Conservation (phyloP, 495 filamentous ascomycete genomes). For the Podospora bellae-mahoneyi region DNA sequence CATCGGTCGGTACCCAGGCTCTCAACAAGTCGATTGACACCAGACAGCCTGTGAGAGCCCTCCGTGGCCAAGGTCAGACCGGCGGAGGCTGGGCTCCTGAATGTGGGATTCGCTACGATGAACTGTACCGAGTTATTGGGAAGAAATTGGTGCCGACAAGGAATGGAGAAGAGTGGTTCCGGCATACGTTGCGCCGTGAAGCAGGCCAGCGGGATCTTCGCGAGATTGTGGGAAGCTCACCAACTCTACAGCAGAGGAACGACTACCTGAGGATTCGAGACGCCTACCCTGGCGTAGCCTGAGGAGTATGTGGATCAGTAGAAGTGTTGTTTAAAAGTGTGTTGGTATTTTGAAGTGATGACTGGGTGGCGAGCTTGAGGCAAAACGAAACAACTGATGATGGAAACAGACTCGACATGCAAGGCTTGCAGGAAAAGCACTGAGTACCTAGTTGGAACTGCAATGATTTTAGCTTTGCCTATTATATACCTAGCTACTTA, state of each 20-base stretch:
- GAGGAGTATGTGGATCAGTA: background rate
- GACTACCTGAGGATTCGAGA: background rate
- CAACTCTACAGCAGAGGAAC: background rate
- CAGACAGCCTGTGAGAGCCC: conserved; percentile 43
- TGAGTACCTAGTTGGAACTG: background rate
- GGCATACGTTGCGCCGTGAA: background rate
- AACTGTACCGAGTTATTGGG: conserved; percentile 44
- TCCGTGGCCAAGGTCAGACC: conserved; percentile 35
- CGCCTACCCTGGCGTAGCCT: background rate
- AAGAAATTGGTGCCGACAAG: background rate
- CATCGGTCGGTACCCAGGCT: conserved; percentile 35
- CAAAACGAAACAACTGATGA: background rate
- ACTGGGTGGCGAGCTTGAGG: background rate
- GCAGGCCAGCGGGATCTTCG: background rate
- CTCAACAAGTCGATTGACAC: conserved; percentile 33
- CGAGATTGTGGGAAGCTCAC: background rate
- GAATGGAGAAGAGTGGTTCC: background rate
- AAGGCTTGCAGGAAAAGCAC: background rate
- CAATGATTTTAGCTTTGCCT: background rate
- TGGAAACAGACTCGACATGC: background rate
- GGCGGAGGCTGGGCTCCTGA: conserved; percentile 30
- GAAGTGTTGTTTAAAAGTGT: background rate
- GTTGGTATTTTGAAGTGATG: background rate
- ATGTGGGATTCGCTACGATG: conserved; percentile 52
- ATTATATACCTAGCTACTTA: background rate